Conservation (phyloP, 1,139 yeast species). For the Nakaseomyces nivariensis region DNA sequence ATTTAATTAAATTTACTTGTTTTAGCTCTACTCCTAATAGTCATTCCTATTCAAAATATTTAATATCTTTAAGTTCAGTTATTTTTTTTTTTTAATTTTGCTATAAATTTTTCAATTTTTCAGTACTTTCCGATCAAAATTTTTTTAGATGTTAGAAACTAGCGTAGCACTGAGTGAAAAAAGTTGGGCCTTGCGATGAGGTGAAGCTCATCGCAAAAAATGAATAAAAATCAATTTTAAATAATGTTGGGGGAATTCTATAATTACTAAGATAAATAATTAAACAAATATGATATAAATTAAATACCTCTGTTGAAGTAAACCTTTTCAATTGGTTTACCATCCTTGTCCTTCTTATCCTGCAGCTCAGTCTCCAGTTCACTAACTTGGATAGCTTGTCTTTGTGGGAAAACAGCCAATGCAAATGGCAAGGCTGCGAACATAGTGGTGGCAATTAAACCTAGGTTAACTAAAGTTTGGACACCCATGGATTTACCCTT, state of each 20-base stretch:
- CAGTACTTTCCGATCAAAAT: background rate
- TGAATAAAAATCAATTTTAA: too few relatives aligned
- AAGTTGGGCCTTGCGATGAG: too few relatives aligned
- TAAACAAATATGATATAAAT: background rate
- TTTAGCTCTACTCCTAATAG: background rate
- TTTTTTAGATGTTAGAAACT: background rate
- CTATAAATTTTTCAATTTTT: background rate
- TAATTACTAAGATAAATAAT: background rate
- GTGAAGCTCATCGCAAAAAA: background rate
- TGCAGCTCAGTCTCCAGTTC: slow-evolving; percentile 57
- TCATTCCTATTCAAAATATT: background rate
- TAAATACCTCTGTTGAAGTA: slow-evolving; percentile 91
- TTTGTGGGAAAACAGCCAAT: slow-evolving; percentile 88
- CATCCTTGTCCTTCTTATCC: slow-evolving; percentile 50
- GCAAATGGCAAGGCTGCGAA: slow-evolving; percentile 90
- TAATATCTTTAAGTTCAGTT: too few relatives aligned
- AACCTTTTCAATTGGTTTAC: slow-evolving; percentile 49
- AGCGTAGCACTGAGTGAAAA: background rate
- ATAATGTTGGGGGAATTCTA: too few relatives aligned
- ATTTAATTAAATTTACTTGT: background rate
- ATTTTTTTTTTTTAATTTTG: background rate
- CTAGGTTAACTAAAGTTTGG: slow-evolving; percentile 67
- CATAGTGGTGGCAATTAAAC: slow-evolving; percentile 75
- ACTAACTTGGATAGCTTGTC: slow-evolving; percentile 48
- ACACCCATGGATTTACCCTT: slow-evolving; percentile 55